These are phyloP conservation scores for Asterophora lycoperdoides DNA, from an alignment of 768 basidiomycete species.

Conservation along the genomic window DNA sequence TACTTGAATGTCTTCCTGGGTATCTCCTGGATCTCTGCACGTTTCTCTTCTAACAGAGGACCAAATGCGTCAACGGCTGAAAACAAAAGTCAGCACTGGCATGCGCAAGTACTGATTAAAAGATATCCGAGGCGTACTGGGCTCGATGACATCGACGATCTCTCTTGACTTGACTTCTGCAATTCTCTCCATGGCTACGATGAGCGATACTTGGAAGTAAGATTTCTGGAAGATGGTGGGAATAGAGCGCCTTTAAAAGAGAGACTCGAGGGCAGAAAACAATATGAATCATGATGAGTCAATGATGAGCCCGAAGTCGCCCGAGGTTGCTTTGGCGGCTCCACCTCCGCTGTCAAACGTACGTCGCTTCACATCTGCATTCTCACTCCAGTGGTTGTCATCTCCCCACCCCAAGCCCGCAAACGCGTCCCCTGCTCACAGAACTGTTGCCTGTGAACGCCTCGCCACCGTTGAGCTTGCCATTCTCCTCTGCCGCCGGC, in stretches of 20 bases:
- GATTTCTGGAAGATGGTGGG: no score
- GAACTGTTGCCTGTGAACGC: constrained; percentile 51
- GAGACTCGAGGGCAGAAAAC: no score
- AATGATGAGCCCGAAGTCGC: constrained; percentile 10
- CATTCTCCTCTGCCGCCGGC: constrained; percentile 27
- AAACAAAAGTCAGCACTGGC: neutral
- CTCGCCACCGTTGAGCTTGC: constrained; percentile 45
- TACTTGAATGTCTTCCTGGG: constrained; percentile 54
- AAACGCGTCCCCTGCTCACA: constrained; percentile 31
- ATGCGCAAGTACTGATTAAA: neutral
- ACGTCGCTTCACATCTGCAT: constrained; percentile 12
- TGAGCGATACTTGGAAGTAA: neutral
- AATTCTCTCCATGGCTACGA: constrained; percentile 29
- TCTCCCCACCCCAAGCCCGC: constrained; percentile 27
- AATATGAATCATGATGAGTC: no score
- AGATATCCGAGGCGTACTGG: constrained; percentile 26
- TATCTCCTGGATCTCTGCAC: constrained; percentile 42
- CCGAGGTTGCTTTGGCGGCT: constrained; percentile 28
- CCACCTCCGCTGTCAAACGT: constrained; percentile 37
- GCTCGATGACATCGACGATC: constrained; percentile 27
- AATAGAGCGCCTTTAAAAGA: no score
- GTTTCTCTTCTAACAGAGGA: constrained; percentile 46
- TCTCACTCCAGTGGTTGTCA: neutral
- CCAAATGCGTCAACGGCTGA: constrained; percentile 6
- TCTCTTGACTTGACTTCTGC: constrained; percentile 26